Base-by-base conservation (phyloP, 805 yeast species). In the Metschnikowia dekortorum region DNA sequence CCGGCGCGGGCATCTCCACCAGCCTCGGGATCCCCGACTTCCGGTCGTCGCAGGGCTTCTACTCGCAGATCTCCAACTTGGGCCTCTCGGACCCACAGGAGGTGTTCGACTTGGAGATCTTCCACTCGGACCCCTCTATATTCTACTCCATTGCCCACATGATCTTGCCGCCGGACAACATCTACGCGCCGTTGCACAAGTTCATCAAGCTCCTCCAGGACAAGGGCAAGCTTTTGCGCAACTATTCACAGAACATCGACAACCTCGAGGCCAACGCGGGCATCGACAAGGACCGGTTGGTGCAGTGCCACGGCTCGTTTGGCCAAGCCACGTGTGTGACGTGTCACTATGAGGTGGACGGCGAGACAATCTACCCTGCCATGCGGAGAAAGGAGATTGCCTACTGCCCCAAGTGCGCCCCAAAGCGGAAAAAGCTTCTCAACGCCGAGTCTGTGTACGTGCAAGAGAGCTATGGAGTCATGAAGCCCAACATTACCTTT, bases 1-100 rank as follows among this genome's bases (percentile, higher is more conserved):
- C 96, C 0, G 97, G 97, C 13, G 97, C 97, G 0, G 97, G 97
- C 26, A 89, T 90, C 48, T 87, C 95, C 34, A 89, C 97, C 2
- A 82, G 89, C 1, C 69, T 89, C 48, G 97, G 97, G 7, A 90
- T 89, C 48, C 97, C 97, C 0, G 97, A 89, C 68, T 89, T 90
- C 69, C 78, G 97, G 63, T 89, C 96, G 0, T 82, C 88, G n/a
- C 76, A 84, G 55, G 97, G 97, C 44, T 79, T 90, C 48, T 90
- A 90, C 66, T 76, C 88, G 1, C 80, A 79, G 59, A 76, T 91
- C 57, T 75, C 77, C 47, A 78, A 79, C 59, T 66, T 88, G 49
- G 91, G 94, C 0, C 68, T 90, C 33, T 80, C 78, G 45, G 97
- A 90, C 59, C 97, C 97, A 0, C 97, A 90, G 63, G 92, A 88